Evolutionary conservation across 169 alveolate genomes (phyloP).

Genomic region (Plasmodium sp.): DNA sequence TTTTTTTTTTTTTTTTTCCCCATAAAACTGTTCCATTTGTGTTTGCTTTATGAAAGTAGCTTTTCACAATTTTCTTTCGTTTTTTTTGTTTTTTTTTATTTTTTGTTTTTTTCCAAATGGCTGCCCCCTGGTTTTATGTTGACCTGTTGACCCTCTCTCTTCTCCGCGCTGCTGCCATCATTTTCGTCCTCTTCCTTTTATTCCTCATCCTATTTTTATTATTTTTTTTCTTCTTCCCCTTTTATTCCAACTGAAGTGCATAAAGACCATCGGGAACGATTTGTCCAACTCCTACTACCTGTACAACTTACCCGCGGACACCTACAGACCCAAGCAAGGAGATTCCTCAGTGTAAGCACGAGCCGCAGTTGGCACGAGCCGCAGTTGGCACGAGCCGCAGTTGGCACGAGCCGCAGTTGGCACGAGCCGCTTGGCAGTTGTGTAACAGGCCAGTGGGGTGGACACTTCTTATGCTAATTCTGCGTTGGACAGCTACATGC

Average conservation of each 20-base stretch:
- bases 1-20: not conserved
- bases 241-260: slow-evolving; percentile 10
- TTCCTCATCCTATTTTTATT: not conserved
- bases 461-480: not conserved
- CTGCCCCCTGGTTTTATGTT: not conserved
- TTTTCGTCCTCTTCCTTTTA: not conserved
- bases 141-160: not conserved
- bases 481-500: not conserved
- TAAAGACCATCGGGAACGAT: slow-evolving; percentile 75
- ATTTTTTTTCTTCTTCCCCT: not conserved
- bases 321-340: slow-evolving; percentile 64
- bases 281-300: slow-evolving; percentile 79
- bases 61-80: not conserved
- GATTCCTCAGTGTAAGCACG: slow-evolving; percentile 75
- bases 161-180: not conserved
- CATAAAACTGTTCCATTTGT: not conserved
- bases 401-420: not conserved
- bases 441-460: not conserved
- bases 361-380: slow-evolving; percentile 20
- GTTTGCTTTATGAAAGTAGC: not conserved
- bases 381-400: too few species aligned
- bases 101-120: not conserved
- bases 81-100: not conserved
- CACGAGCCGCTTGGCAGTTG: not conserved
- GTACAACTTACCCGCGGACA: slow-evolving; percentile 73